Percentiles rank a stretch among this genome's conserved stretches.
These are phyloP conservation scores for Jackrogersella minutella DNA, from an alignment of 495 filamentous ascomycete genomes.

Conservation along the genomic window DNA sequence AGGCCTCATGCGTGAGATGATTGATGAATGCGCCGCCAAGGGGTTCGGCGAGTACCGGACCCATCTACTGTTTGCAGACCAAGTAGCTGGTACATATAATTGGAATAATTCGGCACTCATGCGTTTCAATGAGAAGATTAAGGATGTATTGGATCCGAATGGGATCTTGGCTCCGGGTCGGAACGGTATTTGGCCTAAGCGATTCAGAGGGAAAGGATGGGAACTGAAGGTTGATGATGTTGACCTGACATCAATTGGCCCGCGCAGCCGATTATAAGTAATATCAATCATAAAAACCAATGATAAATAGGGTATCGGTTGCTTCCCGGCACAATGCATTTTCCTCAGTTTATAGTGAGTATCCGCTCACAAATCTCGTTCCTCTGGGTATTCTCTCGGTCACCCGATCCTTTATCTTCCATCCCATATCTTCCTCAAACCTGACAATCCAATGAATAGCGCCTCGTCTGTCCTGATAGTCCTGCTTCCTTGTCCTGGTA, in stretches of 20 bases:
- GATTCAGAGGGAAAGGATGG: slow-evolving; percentile 55
- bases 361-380: too few relatives aligned
- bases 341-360: neutral
- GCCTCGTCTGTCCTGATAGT: slow-evolving; percentile 83
- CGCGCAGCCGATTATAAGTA: slow-evolving; percentile 13
- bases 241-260: slow-evolving; percentile 35
- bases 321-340: slow-evolving; percentile 25
- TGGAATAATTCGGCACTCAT: slow-evolving; percentile 59
- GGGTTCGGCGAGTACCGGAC: slow-evolving; percentile 64
- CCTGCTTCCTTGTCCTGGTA: slow-evolving; percentile 76
- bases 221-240: slow-evolving; percentile 42
- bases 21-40: slow-evolving; percentile 50
- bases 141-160: slow-evolving; percentile 60
- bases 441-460: slow-evolving; percentile 71
- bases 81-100: slow-evolving; percentile 60
- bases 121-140: slow-evolving; percentile 60
- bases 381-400: neutral
- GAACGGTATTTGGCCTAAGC: slow-evolving; percentile 60
- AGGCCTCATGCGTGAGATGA: slow-evolving; percentile 52
- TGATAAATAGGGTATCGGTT: slow-evolving; percentile 28
- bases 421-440: slow-evolving; percentile 63
- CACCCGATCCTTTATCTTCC: slow-evolving; percentile 33
- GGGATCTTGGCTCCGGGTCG: slow-evolving; percentile 60
- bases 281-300: slow-evolving; percentile 9
- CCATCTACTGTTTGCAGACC: slow-evolving; percentile 60